Evolutionary conservation across 352 stramenopile genomes (phyloP).

Genomic region (Phytophthora melonis): DNA sequence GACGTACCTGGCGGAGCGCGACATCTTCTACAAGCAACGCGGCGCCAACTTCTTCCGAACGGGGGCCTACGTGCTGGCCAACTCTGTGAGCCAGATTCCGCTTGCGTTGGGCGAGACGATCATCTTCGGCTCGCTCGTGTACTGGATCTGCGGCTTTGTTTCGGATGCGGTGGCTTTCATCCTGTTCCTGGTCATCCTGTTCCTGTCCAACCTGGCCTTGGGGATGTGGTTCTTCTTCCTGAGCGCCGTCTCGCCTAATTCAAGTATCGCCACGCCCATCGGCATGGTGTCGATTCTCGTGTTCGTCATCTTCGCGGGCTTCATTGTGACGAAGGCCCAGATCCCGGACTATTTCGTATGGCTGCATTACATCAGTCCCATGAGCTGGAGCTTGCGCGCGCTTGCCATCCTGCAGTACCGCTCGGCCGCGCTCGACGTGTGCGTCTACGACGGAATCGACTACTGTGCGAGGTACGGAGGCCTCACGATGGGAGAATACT

Average conservation of each 20-base stretch:
- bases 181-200: slow-evolving; percentile 51
- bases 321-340: not conserved
- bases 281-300: not conserved
- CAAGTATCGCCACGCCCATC: not conserved
- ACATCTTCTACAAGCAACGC: slow-evolving; percentile 82
- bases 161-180: slow-evolving; percentile 17
- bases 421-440: slow-evolving; percentile 24
- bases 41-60: slow-evolving; percentile 54
- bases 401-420: slow-evolving; percentile 35
- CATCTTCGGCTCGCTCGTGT: slow-evolving; percentile 81
- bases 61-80: slow-evolving; percentile 7
- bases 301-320: slow-evolving; percentile 3
- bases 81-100: slow-evolving; percentile 8
- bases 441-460: slow-evolving; percentile 29
- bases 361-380: slow-evolving; percentile 34
- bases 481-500: slow-evolving; percentile 43
- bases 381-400: slow-evolving; percentile 27
- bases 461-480: slow-evolving; percentile 19
- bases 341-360: slow-evolving; percentile 2
- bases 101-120: slow-evolving; percentile 49
- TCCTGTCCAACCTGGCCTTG: slow-evolving; percentile 41
- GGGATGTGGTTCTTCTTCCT: slow-evolving; percentile 18
- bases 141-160: slow-evolving; percentile 82
- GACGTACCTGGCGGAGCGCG: slow-evolving; percentile 31
- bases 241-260: not conserved